Conservation (phyloP, 169 alveolate genomes). For the Plasmodium inui region DNA sequence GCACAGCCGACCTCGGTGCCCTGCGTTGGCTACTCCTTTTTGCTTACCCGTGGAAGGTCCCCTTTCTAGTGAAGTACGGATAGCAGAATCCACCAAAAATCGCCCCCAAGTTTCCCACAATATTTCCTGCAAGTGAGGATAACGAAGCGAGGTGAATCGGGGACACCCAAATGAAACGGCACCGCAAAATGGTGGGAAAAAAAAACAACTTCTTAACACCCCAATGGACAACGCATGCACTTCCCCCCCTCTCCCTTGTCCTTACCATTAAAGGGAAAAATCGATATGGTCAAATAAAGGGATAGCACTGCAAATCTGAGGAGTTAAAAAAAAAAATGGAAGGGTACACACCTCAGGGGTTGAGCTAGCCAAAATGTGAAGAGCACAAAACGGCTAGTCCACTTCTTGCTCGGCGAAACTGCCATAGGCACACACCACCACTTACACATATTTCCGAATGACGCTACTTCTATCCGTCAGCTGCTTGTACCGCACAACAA, state of each 20-base stretch:
- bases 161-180: not conserved
- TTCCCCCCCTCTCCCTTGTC: not conserved
- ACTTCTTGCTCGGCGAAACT: not conserved
- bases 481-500: not conserved
- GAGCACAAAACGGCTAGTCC: not conserved
- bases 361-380: not conserved
- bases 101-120: constrained; percentile 58
- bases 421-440: not conserved
- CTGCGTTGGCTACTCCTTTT: not conserved
- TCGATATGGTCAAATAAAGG: constrained; percentile 30
- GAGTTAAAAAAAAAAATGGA: not conserved
- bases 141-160: not conserved
- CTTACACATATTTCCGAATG: constrained; percentile 42
- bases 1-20: not conserved
- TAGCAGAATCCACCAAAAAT: constrained; percentile 35
- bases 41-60: constrained; percentile 13
- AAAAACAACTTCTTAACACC: not conserved
- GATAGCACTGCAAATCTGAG: constrained; percentile 32
- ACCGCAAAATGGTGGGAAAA: not conserved
- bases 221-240: not conserved
- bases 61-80: constrained; percentile 25
- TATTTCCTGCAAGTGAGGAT: constrained; percentile 19
- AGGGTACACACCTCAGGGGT: not conserved
- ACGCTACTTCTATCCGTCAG: not conserved
- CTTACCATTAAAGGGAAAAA: constrained; percentile 65